These are phyloP conservation scores for Cordyceps pruinosa DNA, from an alignment of 2,329 filamentous ascomycete species.

Conservation along the genomic window DNA sequence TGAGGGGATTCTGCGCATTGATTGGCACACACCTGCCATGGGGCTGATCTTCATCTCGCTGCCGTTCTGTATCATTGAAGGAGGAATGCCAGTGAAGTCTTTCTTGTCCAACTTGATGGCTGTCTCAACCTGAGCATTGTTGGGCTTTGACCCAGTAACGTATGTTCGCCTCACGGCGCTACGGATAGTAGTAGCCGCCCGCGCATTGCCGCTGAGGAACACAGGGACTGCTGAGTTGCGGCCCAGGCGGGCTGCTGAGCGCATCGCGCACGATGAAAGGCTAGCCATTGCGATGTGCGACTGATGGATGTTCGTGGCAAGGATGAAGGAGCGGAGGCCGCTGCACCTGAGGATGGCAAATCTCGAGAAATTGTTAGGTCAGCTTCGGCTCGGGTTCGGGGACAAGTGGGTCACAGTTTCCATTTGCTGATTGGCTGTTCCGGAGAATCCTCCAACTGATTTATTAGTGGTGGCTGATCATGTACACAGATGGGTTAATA, in stretches of 20 bases:
- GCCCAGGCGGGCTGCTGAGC: conserved; percentile 63
- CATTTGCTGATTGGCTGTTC: conserved; percentile 6
- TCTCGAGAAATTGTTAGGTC: conserved; percentile 15
- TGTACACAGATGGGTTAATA: not conserved
- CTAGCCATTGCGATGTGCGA: conserved; percentile 47
- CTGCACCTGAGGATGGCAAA: conserved; percentile 10
- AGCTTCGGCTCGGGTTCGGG: conserved; percentile 15
- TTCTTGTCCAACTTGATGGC: conserved; percentile 83
- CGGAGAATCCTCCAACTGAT: not conserved
- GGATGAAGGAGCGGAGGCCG: conserved; percentile 6
- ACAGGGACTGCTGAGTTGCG: conserved; percentile 34
- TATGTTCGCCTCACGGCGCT: conserved; percentile 52
- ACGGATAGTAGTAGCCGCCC: conserved; percentile 23
- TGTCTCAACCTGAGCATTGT: conserved; percentile 77
- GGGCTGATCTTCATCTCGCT: conserved; percentile 64
- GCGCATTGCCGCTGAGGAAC: conserved; percentile 23
- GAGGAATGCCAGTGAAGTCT: conserved; percentile 58
- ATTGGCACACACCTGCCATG: conserved; percentile 45
- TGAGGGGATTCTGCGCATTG: not conserved
- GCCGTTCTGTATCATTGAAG: conserved; percentile 25
- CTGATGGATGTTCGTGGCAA: conserved; percentile 11
- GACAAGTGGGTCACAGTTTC: conserved; percentile 10
- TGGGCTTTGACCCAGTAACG: conserved; percentile 75
- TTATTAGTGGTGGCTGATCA: not conserved
- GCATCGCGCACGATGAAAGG: conserved; percentile 60